phyloP scores from a whole-genome alignment of 2,329 filamentous ascomycete genomes.

The Pseudocercospora musae region DNA sequence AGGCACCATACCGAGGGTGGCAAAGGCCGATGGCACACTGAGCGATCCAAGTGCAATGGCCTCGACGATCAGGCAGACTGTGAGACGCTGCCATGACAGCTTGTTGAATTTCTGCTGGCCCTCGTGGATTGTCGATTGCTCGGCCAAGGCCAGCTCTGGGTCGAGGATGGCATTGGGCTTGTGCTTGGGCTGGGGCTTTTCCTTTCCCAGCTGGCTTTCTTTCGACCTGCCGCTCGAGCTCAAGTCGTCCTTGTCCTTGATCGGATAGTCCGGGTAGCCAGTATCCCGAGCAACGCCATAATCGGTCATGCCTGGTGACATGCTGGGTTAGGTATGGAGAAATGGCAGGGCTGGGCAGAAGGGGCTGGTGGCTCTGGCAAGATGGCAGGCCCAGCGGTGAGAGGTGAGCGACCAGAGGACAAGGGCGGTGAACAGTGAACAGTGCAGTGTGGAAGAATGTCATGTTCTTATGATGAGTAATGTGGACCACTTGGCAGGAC shows the following conservation, averaged over 20 bases:
- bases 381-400: neutral
- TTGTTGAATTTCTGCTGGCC: constrained; percentile 38
- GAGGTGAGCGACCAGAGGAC: neutral
- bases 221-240: constrained; percentile 8
- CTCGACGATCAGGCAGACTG: constrained; percentile 54
- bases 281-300: constrained; percentile 17
- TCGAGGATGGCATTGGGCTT: constrained; percentile 15
- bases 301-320: constrained; percentile 15
- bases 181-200: too few species aligned
- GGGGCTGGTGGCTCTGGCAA: neutral
- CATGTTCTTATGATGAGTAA: too few species aligned
- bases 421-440: too few species aligned
- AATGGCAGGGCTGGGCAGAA: neutral
- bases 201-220: constrained; percentile 11
- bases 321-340: constrained; percentile 1
- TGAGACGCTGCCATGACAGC: constrained; percentile 48
- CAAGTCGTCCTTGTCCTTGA: constrained; percentile 11
- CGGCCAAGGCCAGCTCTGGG: constrained; percentile 16
- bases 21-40: constrained; percentile 55
- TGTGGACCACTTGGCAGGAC: constrained; percentile 2
- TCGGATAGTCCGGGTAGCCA: constrained; percentile 12
- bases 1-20: constrained; percentile 53
- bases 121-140: constrained; percentile 30
- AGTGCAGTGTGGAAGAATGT: neutral
- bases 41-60: constrained; percentile 58